A percentile compares a stretch with the other conserved stretches of the same genome.
These are phyloP conservation scores for Arabidopsis suecica DNA, from an alignment of 345 rosid genomes.

Conservation along the genomic window DNA sequence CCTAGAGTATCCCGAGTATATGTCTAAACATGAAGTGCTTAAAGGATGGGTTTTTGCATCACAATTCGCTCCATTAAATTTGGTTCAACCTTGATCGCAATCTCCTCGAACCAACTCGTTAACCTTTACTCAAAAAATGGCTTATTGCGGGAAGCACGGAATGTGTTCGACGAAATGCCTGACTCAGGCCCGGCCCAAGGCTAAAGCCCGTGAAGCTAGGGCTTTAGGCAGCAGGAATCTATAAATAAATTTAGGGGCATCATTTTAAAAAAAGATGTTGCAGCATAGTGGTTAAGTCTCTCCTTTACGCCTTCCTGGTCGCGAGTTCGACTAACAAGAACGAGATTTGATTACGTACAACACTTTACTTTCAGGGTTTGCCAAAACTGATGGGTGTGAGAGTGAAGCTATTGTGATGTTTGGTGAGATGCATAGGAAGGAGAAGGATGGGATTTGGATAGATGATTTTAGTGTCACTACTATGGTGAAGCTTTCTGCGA, in stretches of 20 bases:
- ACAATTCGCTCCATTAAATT: conserved; percentile 58
- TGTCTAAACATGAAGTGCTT: conserved; percentile 51
- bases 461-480: conserved; percentile 74
- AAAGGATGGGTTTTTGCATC: conserved; percentile 54
- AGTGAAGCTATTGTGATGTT: conserved; percentile 59
- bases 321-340: neutral
- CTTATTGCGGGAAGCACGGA: conserved; percentile 58
- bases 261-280: no score
- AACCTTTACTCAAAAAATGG: conserved; percentile 50
- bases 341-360: conserved; percentile 74
- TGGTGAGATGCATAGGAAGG: conserved; percentile 53
- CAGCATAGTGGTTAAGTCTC: no score
- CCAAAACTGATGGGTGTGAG: conserved; percentile 56
- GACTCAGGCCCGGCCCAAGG: conserved; percentile 20
- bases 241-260: no score
- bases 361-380: conserved; percentile 65
- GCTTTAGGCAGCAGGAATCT: no score
- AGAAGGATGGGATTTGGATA: conserved; percentile 40
- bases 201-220: no score
- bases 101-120: conserved; percentile 62
- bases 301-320: no score
- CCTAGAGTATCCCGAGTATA: no score
- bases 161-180: conserved; percentile 85
- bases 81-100: conserved; percentile 42
- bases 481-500: conserved; percentile 67